These are phyloP conservation scores for Carex pumila DNA, from an alignment of 176 grass and related monocot species.

Conservation along the genomic window DNA sequence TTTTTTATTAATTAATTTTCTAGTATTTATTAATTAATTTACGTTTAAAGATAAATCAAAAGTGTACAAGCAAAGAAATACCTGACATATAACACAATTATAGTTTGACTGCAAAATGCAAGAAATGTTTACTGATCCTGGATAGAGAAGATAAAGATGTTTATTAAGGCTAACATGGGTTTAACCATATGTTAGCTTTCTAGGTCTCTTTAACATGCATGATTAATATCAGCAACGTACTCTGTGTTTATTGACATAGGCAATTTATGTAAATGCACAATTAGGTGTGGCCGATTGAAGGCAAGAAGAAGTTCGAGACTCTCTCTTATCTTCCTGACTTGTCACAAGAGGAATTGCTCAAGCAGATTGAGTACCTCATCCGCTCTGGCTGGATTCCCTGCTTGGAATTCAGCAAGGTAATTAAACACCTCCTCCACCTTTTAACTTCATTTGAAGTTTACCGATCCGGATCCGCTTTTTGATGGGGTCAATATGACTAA, in stretches of 20 bases:
- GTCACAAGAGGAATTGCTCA: constrained; percentile 17
- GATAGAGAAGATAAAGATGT: background rate
- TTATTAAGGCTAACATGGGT: background rate
- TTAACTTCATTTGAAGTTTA: background rate
- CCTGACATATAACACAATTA: background rate
- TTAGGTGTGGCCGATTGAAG: constrained; percentile 34
- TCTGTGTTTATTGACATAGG: background rate
- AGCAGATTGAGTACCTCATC: constrained; percentile 39
- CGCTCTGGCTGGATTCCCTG: constrained; percentile 28
- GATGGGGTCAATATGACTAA: background rate
- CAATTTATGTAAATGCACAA: background rate
- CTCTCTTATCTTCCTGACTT: constrained; percentile 33
- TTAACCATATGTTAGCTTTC: background rate
- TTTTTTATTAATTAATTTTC: too few species aligned
- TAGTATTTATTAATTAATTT: background rate
- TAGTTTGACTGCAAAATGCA: background rate
- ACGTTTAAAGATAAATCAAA: background rate
- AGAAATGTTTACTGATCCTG: background rate
- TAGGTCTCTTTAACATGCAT: background rate
- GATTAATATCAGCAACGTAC: background rate
- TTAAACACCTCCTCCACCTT: background rate
- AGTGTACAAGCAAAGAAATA: background rate
- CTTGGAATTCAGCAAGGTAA: constrained; percentile 37
- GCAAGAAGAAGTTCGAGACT: constrained; percentile 37
- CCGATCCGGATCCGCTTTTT: background rate